Evolutionary conservation across 176 grass and related monocot species (phyloP), one percentile per base, ranked within the genome.

Genomic region (Carex parvula): DNA sequence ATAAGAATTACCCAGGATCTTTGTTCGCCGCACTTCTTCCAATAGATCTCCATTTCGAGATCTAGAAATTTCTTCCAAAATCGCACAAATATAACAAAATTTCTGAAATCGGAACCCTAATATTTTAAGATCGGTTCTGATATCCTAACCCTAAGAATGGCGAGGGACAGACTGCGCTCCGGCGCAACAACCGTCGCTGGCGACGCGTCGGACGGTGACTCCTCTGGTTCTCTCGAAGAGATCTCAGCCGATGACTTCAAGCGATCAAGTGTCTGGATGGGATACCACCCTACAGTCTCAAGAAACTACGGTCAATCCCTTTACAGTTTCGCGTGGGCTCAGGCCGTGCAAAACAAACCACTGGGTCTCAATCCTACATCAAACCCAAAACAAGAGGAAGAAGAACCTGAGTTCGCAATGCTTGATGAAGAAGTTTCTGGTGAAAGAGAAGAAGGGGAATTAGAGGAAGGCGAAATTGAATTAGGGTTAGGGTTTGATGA

Each of bases 341-440:
- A 94, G 87, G 93, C 96, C 29, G 93, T 99, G 70, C 93, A 92
- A 87, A 99, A 99, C 54, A 99, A 95, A 77, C 96, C 91, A 18
- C 81, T 99, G 2, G 91, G 90, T 6, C 61, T 89, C 2, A 80
- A 64, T 8, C 29, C 84, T 6, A 59, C 79, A 17, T 46, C 84
- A 6, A 84, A 81, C 2, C 58, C 53, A 22, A 70, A 87, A 63
- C 35, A 66, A 42, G 81, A 84, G 52, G 69, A 64, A 55, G 20
- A 87, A 86, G 61, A 87, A 86, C 59, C 50, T 59, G 83, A 33
- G 80, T 86, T 33, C 18, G 64, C 24, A 22, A 15, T 88, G 32
- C 84, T 80, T 35, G 57, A 20, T 22, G 92, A 97, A 48, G 67
- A 46, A 14, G 89, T 66, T 0, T 87, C 87, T 32, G 88, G 57